Evolutionary conservation across 2,329 filamentous ascomycete genomes (phyloP), one percentile per base, ranked within the genome.

Genomic region (Chaetomium sp.): DNA sequence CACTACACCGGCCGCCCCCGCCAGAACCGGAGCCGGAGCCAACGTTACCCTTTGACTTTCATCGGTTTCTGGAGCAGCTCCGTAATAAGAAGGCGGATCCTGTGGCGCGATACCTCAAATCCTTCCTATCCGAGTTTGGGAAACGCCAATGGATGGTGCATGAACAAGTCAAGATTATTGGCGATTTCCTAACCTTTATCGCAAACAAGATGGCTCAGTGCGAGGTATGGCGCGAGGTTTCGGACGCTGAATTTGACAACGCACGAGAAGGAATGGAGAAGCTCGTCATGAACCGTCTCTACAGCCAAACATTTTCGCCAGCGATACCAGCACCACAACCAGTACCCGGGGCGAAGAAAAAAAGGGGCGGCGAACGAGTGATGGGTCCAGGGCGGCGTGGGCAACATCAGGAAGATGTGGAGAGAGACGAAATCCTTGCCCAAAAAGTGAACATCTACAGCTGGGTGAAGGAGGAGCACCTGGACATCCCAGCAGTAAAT

Each of bases 131-230:
- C 49, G 95, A 99, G 70, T 99, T 99, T 72, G 89, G 85, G 38
- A 99, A 97, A 75, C 89, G 91, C 64, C 94, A 97, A 71, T 99
- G 94, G 94, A 95, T 96, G 89, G 94, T 96, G 6, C 94, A 99
- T 69, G 94, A 99, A 73, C 94, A 99, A 71, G 94, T 97, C 69
- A 99, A 99, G 74, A 97, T 99, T 60, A 96, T 99, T 59, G 85
- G 89, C 62, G 95, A 99, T 69, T 99, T 99, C 64, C 76, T 99
- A 48, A 85, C 91, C 45, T 99, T 99, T 67, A 99, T 99, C 61
- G 88, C 89, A 53, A 96, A 96, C 73, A 97, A 97, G 75, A 99
- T 99, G 95, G 90, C 87, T 11, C 82, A 90, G 61, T 99, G 94
- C 67, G 94, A 99, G 59, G 90, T 99, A 3, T 99, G 94, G 94